Base-by-base conservation (phyloP, 139 green algal species). In the Chlorella ohadii region DNA sequence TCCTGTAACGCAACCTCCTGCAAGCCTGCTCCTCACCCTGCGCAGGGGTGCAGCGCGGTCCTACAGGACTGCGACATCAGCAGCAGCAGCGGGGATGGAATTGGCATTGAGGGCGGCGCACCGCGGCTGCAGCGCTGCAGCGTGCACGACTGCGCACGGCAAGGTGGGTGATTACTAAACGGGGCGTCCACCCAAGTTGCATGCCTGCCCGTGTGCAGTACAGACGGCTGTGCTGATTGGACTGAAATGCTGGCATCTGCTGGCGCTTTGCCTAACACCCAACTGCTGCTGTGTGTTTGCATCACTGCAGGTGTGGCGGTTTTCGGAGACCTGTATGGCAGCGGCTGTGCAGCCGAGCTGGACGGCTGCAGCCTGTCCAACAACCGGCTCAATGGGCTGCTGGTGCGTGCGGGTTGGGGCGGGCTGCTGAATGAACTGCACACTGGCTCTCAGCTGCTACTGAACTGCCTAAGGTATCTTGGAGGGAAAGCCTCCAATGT, bases 11-110 rank as follows among this genome's bases (percentile, higher is more conserved):
- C 61, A 31, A 16, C 61, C 6, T 16, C 7, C 44, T 51, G 44
- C 44, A 59, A 59, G 11, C 22, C 44, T 67, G 61, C 27, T 65
- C 23, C 22, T 27, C 19, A 27, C 9, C 20, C 19, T 65, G 27
- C 17, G 65, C 65, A 79, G 73, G n/a, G 70, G 55, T 68, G 67
- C 36, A 17, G 47, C 34, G 59, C 59, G 15, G 38, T 66, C 25
- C 56, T 93, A 23, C 19, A 74, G 4, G 74, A 85, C 64, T 91
- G 86, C n/a, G 80, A 88, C 82, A 81, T 93, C 67, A 86, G 44
- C 39, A 90, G 80, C 66, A 28, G 44, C 51, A 89, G 86, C 0
- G 90, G 90, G 5, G 76, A 57, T 23, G 90, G 90, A 4, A 74
- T 93, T 0, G 88, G 76, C 59, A 82, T 82, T 16, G 76, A 82